Percentiles rank a stretch among this genome's conserved stretches.
Evolutionary conservation across 139 green algal species (phyloP).

Genomic region (Chlorella sp.): DNA sequence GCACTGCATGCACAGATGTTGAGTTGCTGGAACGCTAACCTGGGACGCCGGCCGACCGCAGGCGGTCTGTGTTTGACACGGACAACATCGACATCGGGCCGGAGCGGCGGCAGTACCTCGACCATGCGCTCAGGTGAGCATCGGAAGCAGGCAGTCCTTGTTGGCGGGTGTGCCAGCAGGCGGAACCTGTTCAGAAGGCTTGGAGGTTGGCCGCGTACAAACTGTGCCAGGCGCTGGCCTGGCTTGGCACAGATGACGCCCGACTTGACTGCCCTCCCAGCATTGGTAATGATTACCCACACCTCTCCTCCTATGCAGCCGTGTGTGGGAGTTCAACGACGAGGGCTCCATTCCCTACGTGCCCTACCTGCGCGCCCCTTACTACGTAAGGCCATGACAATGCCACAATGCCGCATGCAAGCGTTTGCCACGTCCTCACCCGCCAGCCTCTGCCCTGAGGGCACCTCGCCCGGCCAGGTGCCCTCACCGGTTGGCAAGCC

Average conservation of each 20-base stretch:
- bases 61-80: constrained; percentile 86
- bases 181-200: no score
- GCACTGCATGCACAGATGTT: no score
- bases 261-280: background rate
- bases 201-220: no score
- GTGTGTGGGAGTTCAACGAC: constrained; percentile 30
- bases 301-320: background rate
- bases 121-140: constrained; percentile 87
- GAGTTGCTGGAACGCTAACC: no score
- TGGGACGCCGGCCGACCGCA: no score
- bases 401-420: no score
- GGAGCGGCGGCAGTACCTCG: constrained; percentile 92
- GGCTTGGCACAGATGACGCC: background rate
- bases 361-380: constrained; percentile 91
- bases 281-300: background rate
- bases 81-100: constrained; percentile 98
- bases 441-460: no score
- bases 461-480: no score
- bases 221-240: no score
- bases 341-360: constrained; percentile 95
- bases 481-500: no score
- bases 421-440: no score
- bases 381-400: constrained; percentile 80
- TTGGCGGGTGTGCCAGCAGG: no score
- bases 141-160: constrained; percentile 94